Conservation (phyloP, 2,329 filamentous ascomycete species). For the Grosmannia penicillata region DNA sequence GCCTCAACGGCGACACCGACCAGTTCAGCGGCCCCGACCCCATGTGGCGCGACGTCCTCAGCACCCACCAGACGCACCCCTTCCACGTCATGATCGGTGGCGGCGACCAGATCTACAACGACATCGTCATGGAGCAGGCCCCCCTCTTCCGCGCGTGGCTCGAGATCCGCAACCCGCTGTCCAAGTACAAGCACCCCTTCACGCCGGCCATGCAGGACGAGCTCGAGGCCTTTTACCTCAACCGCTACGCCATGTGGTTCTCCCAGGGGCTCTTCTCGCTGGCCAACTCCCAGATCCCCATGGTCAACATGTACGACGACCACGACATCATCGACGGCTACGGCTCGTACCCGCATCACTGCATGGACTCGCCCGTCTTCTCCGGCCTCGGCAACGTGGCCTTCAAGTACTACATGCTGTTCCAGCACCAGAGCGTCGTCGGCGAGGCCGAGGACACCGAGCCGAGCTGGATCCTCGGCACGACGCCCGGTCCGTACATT, state of each 20-base stretch:
- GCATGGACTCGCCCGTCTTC: slow-evolving; percentile 85
- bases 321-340: slow-evolving; percentile 87
- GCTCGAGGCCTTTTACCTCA: slow-evolving; percentile 74
- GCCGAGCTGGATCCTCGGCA: slow-evolving; percentile 80
- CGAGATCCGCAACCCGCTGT: slow-evolving; percentile 58
- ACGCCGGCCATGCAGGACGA: slow-evolving; percentile 73
- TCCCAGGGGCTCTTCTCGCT: slow-evolving; percentile 90
- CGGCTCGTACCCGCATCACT: slow-evolving; percentile 81
- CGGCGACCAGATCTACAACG: slow-evolving; percentile 94
- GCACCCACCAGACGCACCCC: slow-evolving; percentile 75
- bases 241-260: slow-evolving; percentile 89
- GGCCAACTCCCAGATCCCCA: slow-evolving; percentile 86
- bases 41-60: slow-evolving; percentile 90
- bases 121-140: slow-evolving; percentile 63
- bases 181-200: slow-evolving; percentile 69
- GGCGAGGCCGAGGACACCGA: slow-evolving; percentile 72
- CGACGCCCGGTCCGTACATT: slow-evolving; percentile 76
- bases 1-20: slow-evolving; percentile 60
- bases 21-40: slow-evolving; percentile 85
- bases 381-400: slow-evolving; percentile 78
- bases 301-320: slow-evolving; percentile 97
- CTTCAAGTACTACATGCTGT: slow-evolving; percentile 98
- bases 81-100: slow-evolving; percentile 99
- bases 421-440: slow-evolving; percentile 83
- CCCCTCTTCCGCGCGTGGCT: slow-evolving; percentile 73